Evolutionary conservation across 176 grass and related monocot species (phyloP), one percentile per base, ranked within the genome.

Genomic region (Sorghum bicolor): DNA sequence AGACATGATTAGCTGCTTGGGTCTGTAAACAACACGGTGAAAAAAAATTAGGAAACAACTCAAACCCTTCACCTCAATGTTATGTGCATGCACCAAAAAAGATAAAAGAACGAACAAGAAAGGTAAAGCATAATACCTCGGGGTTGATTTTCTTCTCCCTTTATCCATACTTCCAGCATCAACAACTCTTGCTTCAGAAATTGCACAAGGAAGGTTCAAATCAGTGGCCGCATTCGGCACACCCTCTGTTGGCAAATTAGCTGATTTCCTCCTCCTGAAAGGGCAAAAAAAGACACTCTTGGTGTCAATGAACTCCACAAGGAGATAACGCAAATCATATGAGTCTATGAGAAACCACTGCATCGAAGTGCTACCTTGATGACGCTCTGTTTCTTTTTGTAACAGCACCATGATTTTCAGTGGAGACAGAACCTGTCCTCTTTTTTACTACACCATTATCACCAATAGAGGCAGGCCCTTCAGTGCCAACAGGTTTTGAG

Each of bases 281-380:
- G 20, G 9, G 75, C 1, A 14, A 38, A 80, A 81, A 85, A 65
- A 6, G 10, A 17, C 6, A 16, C 2, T 58, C 57, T 72, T 78
- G 25, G 4, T 63, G 25, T 22, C n/a, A 65, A 55, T 40, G 76
- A 72, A 73, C 69, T 34, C 41, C 19, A 66, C 6, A 8, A 66
- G 29, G 34, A 82, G 77, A 26, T 1, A 60, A 81, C 48, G 40
- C 12, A 75, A 47, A 80, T 39, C 55, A 79, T 1, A 70, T 1
- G 64, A 50, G 33, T 55, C 60, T 67, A 6, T 32, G 39, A 2
- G 63, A 19, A 38, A 57, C 33, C 31, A 64, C 11, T 19, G 20
- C 10, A 47, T 41, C 24, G 11, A 86, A 45, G 17, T 67, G 34
- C 70, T 82, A 90, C 88, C 83, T 90, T 78, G 88, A 43, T 67